These are phyloP conservation scores for Eurotiales sp. DNA, from an alignment of 2,329 filamentous ascomycete genomes.

Conservation along the genomic window DNA sequence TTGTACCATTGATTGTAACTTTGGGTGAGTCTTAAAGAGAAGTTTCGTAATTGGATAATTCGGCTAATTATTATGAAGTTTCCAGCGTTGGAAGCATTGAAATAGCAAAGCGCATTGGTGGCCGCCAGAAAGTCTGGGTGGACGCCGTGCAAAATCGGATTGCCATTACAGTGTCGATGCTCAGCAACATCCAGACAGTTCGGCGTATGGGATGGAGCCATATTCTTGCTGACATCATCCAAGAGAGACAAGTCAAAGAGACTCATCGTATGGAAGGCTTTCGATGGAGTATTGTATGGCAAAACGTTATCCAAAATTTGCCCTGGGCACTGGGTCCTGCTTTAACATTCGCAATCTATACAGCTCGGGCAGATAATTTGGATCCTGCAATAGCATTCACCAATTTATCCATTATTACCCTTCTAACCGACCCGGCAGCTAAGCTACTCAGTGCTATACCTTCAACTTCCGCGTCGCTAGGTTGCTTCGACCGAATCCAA, in stretches of 20 bases:
- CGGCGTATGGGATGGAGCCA: constrained; percentile 37
- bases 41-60: background rate
- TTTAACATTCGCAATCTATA: constrained; percentile 20
- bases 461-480: constrained; percentile 13
- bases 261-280: constrained; percentile 15
- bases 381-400: constrained; percentile 16
- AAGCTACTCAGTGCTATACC: constrained; percentile 20
- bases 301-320: constrained; percentile 20
- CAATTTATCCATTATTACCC: constrained; percentile 21
- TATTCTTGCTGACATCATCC: constrained; percentile 13
- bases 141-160: constrained; percentile 40
- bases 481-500: constrained; percentile 20
- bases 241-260: constrained; percentile 14
- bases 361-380: background rate
- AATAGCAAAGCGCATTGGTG: constrained; percentile 13
- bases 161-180: constrained; percentile 34
- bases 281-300: constrained; percentile 15
- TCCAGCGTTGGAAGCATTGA: constrained; percentile 6
- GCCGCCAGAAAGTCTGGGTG: constrained; percentile 36
- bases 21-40: no score
- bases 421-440: constrained; percentile 20
- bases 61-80: background rate
- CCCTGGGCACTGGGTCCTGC: constrained; percentile 18
- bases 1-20: constrained; percentile 1
- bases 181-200: constrained; percentile 39